A percentile compares a stretch with the other conserved stretches of the same genome.
Conservation (phyloP, 1,139 yeast species). For the Debaryomyces coudertii region DNA sequence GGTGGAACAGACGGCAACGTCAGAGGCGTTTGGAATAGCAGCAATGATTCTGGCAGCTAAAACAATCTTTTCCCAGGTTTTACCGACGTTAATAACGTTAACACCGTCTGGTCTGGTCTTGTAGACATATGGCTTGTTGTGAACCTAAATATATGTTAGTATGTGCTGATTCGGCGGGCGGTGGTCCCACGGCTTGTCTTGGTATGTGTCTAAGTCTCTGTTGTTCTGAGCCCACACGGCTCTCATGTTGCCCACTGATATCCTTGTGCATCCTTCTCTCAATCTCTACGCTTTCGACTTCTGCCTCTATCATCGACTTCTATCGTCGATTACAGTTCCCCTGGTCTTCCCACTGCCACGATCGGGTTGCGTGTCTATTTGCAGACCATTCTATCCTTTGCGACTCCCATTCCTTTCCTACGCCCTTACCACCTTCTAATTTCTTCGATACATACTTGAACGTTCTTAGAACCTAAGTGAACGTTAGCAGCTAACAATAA, state of each 20-base stretch:
- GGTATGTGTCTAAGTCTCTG: neutral
- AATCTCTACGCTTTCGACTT: no score
- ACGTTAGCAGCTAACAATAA: slow-evolving; percentile 99
- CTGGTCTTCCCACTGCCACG: no score
- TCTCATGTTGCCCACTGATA: no score
- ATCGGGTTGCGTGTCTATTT: no score
- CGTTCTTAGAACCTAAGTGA: slow-evolving; percentile 99
- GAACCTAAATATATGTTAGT: slow-evolving; percentile 68
- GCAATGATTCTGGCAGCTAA: slow-evolving; percentile 99
- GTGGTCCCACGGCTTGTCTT: neutral
- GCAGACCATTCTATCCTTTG: no score
- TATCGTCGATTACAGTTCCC: no score
- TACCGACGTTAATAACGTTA: slow-evolving; percentile 95
- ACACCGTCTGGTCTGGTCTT: slow-evolving; percentile 99
- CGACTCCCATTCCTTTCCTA: no score
- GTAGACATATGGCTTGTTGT: slow-evolving; percentile 99
- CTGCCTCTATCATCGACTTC: no score
- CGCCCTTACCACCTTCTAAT: slow-evolving; percentile 3
- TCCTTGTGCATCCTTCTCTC: no score
- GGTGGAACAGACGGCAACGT: slow-evolving; percentile 98
- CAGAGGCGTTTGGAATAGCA: slow-evolving; percentile 98
- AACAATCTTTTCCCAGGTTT: slow-evolving; percentile 99
- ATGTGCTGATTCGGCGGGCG: neutral
- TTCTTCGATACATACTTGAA: slow-evolving; percentile 70
- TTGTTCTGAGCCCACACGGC: no score